phyloP scores from a whole-genome alignment of 345 rosid species.

The Aegle marmelos region DNA sequence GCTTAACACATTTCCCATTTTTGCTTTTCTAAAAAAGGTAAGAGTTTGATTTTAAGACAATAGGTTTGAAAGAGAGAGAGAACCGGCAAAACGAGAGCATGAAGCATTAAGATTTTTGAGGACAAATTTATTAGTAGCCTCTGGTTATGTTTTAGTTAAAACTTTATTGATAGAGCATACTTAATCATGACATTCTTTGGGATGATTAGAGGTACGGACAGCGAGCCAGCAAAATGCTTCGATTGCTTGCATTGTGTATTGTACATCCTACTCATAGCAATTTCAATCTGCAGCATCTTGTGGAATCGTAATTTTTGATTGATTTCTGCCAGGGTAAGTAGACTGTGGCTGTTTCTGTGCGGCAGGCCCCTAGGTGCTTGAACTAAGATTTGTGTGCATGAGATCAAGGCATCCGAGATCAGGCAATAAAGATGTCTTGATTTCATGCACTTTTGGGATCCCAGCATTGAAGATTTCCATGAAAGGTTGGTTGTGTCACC shows the following conservation, averaged over 20 bases:
- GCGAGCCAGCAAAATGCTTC: not conserved
- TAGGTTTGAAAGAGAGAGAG: not conserved
- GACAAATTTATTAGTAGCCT: too few relatives aligned
- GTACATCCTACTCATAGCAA: not conserved
- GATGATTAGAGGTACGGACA: not conserved
- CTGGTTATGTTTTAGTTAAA: not conserved
- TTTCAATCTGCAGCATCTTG: not conserved
- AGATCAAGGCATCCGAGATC: slow-evolving; percentile 3
- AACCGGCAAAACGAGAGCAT: not conserved
- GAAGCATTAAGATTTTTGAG: not conserved
- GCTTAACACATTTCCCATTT: not conserved
- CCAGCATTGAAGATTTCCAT: not conserved
- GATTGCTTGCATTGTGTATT: not conserved
- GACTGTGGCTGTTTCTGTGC: not conserved
- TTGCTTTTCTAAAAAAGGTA: not conserved
- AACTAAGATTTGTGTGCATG: not conserved
- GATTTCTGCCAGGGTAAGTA: not conserved
- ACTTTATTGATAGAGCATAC: not conserved
- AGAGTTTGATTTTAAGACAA: not conserved
- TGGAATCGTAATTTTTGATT: not conserved
- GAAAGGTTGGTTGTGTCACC: not conserved
- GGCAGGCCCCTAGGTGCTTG: not conserved
- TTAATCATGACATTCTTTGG: not conserved
- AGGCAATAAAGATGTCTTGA: not conserved
- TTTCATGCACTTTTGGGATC: not conserved